A percentile compares a stretch with the other conserved stretches of the same genome.
phyloP scores from a whole-genome alignment of 2,329 filamentous ascomycete species.

The Hymenoscyphus repandus region DNA sequence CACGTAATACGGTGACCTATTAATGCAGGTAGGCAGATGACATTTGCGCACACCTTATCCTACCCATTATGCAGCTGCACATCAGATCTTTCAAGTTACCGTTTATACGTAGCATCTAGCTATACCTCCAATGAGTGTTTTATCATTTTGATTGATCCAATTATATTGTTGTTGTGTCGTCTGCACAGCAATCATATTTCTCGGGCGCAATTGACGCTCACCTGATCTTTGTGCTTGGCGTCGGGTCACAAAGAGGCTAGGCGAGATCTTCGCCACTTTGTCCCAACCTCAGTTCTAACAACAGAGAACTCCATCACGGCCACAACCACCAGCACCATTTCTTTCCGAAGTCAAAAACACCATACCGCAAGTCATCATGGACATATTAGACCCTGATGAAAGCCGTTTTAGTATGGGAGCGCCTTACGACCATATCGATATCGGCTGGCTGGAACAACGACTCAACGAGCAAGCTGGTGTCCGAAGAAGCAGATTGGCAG shows the following conservation, averaged over 20 bases:
- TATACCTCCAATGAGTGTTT: too few relatives aligned
- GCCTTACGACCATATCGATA: constrained; percentile 13
- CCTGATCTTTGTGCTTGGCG: too few relatives aligned
- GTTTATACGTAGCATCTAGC: too few relatives aligned
- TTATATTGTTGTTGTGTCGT: too few relatives aligned
- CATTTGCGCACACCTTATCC: too few relatives aligned
- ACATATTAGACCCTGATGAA: background rate
- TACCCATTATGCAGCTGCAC: too few relatives aligned
- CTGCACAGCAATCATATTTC: too few relatives aligned
- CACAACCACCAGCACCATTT: background rate
- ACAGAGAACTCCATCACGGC: background rate
- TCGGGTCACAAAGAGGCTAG: background rate
- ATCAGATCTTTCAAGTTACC: too few relatives aligned
- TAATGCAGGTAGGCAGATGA: too few relatives aligned
- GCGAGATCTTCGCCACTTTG: background rate
- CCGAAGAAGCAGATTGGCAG: constrained; percentile 9
- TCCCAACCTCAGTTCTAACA: background rate
- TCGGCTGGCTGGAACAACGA: constrained; percentile 11
- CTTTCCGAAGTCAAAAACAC: background rate
- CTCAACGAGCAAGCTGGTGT: constrained; percentile 8
- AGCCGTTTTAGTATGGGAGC: background rate
- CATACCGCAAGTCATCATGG: constrained; percentile 4
- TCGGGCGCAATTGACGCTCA: too few relatives aligned
- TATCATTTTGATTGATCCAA: too few relatives aligned
- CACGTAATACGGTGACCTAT: too few relatives aligned